Conservation (phyloP, 2,329 filamentous ascomycete genomes). For the Xylaria sp. region DNA sequence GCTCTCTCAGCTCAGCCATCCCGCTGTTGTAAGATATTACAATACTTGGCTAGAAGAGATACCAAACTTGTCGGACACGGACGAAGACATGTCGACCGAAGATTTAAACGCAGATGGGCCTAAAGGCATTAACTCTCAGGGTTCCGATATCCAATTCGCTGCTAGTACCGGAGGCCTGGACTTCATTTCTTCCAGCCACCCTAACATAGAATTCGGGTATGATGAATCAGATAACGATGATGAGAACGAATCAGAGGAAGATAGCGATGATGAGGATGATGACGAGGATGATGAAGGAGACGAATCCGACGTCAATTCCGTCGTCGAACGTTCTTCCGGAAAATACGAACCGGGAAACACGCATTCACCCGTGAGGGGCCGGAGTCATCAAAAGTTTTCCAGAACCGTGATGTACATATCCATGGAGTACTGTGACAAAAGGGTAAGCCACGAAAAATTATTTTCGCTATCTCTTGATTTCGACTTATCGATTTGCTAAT, state of each 20-base stretch:
- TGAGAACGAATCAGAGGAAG: conserved; percentile 41
- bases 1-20: conserved; percentile 90
- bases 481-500: conserved; percentile 13
- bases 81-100: conserved; percentile 60
- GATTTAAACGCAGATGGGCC: conserved; percentile 41
- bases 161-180: conserved; percentile 82
- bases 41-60: conserved; percentile 90
- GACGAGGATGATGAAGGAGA: conserved; percentile 52
- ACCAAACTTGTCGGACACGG: conserved; percentile 54
- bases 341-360: conserved; percentile 22
- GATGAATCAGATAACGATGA: conserved; percentile 50
- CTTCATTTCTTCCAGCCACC: conserved; percentile 86
- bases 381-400: conserved; percentile 52
- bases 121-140: conserved; percentile 45
- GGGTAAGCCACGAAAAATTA: conserved; percentile 51
- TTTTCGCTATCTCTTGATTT: not conserved
- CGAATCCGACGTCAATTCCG: conserved; percentile 49
- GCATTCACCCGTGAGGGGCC: conserved; percentile 31
- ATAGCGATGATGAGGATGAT: conserved; percentile 47
- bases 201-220: conserved; percentile 77
- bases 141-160: conserved; percentile 59
- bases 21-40: conserved; percentile 84
- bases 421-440: conserved; percentile 98
- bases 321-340: conserved; percentile 31
- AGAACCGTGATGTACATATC: conserved; percentile 90